A percentile compares a stretch with the other conserved stretches of the same genome.
phyloP scores from a whole-genome alignment of 306 rosid species.

The Malus domestica region ASM211411v1 NC_041799.1:13831001-13831500 shows the following conservation, averaged over 20 bases:
- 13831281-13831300: constrained; percentile 86
- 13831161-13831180: neutral
- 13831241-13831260: constrained; percentile 57
- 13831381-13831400: constrained; percentile 8
- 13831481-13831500: constrained; percentile 92
- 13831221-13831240: constrained; percentile 63
- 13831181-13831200: constrained; percentile 3
- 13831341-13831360: too few relatives aligned
- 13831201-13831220: constrained; percentile 44
- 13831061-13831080: neutral
- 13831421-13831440: constrained; percentile 79
- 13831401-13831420: constrained; percentile 69
- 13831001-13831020: constrained; percentile 55
- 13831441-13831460: too few relatives aligned
- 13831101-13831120: neutral
- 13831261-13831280: constrained; percentile 81
- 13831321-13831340: constrained; percentile 65
- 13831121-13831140: neutral
- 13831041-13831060: neutral
- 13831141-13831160: too few relatives aligned
- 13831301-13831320: constrained; percentile 83
- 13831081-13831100: neutral
- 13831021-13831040: too few relatives aligned
- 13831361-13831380: too few relatives aligned
- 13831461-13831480: constrained; percentile 68